Base-by-base conservation (phyloP, 345 rosid species). In the Lagerstroemia speciosa region DNA sequence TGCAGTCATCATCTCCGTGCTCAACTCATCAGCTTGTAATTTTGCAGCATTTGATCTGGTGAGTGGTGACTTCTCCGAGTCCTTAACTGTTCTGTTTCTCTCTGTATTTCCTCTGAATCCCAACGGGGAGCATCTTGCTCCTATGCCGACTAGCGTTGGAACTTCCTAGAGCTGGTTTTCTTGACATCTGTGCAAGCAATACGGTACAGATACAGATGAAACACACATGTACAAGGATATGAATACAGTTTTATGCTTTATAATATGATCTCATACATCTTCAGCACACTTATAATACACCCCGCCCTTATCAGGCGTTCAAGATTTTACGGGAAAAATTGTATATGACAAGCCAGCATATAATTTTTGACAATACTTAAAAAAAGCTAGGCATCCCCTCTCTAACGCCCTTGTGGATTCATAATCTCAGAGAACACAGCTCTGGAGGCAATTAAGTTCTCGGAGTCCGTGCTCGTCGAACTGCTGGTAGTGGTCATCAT, bases 91-190 rank as follows among this genome's bases (percentile, higher is more conserved):
- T 5, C 57, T 8, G 2, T 52, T 62, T 72, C n/a, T 15, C 20
- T 45, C 37, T 24, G 30, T 48, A 30, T 65, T 66, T 81, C 93
- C 98, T 26, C 45, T 92, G 79, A 96, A 89, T 82, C 98, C 98
- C 15, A 89, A 72, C 68, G n/a, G 93, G 96, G 31, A 90, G 90
- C 82, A 67, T n/a, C n/a, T n/a, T n/a, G n/a, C n/a, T n/a, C n/a
- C n/a, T n/a, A n/a, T n/a, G n/a, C n/a, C n/a, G n/a, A n/a, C n/a
- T n/a, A n/a, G n/a, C 9, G 9, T 41, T 41, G 16, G 14, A 8
- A 41, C 46, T 9, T 41, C 46, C n/a, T 14, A 7, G 3, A 8
- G 38, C 38, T 36, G 38, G 38, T 36, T 36, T 36, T 3, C 38
- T 36, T 36, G 3, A 36, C 38, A 36, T 36, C 38, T 36, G 38